phyloP scores from a whole-genome alignment of 1,284 basidiomycete species.

The Ceratobasidium sp. region DNA sequence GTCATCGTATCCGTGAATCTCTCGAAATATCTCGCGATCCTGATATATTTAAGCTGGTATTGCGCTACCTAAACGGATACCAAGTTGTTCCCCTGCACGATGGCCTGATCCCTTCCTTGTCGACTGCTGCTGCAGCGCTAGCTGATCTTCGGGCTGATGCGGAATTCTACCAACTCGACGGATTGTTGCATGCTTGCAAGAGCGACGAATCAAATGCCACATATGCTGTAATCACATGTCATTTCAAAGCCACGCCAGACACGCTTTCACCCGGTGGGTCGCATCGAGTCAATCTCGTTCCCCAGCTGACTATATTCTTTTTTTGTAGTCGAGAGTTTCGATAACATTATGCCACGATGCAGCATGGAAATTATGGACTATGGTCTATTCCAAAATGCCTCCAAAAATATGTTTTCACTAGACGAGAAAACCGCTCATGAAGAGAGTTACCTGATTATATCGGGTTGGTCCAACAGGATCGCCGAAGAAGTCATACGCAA shows the following conservation, averaged over 20 bases:
- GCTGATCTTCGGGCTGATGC: constrained; percentile 1
- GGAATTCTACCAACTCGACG: constrained; percentile 9
- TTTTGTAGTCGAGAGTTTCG: constrained; percentile 9
- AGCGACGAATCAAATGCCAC: not conserved
- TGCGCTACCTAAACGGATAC: constrained; percentile 24
- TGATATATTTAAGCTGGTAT: constrained; percentile 14
- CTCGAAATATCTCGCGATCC: constrained; percentile 13
- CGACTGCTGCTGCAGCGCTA: not conserved
- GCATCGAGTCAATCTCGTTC: not conserved
- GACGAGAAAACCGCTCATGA: not conserved
- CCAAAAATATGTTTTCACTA: not conserved
- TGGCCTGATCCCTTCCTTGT: not conserved
- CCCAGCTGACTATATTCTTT: not conserved
- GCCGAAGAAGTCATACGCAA: not conserved
- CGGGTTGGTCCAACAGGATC: constrained; percentile 1
- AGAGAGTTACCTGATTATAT: not conserved
- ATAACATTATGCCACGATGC: not conserved
- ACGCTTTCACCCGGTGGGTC: not conserved
- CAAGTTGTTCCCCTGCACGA: constrained; percentile 7
- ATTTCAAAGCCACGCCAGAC: not conserved
- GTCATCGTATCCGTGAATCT: no score
- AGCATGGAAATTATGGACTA: not conserved
- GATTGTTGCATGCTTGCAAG: not conserved
- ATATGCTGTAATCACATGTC: not conserved
- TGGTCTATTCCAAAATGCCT: not conserved